Evolutionary conservation across 75 land plant species (phyloP), one percentile per base, ranked within the genome.

Genomic region (Pinus taeda): DNA sequence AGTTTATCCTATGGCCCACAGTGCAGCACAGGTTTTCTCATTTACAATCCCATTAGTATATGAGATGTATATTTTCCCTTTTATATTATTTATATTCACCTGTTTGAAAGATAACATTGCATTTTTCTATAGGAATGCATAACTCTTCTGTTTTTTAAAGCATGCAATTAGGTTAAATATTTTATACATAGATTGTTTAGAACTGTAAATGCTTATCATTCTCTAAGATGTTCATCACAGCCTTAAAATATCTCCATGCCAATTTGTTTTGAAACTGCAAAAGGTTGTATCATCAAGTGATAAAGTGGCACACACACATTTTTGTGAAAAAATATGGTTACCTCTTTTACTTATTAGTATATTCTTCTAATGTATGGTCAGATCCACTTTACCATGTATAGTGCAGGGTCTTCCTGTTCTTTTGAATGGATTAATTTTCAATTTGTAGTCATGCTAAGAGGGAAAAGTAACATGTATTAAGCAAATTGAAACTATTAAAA

Each of bases 1-100:
- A 70, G 62, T 90, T 59, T 82, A 89, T 83, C 97, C 97, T 11
- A 92, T 90, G 94, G 95, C 97, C 65, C 88, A 92, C 73, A 90
- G 92, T 86, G 91, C 88, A 29, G 97, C 95, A 9, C 97, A 94
- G 93, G 97, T 94, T 21, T 57, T 33, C 30, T 20, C 4, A 15
- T 24, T 75, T 61, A 39, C 37, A 57, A 2, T 15, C 15, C 5
- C 79, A 74, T 15, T 63, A 75, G 20, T 18, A 15, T 26, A 24
- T 45, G 20, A 22, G 17, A 22, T 65, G 15, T 39, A 15, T 4
- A 56, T 39, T 69, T 15, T 69, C 13, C 29, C 70, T 36, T 57
- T n/a, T 0, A 33, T 29, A 4, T 74, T 42, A 60, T 78, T 24
- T 26, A 69, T 71, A 58, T 39, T 77, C 15, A 13, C 60, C 62